Conservation (phyloP, 1,284 basidiomycete genomes). For the Malassezia pachydermatis region DNA sequence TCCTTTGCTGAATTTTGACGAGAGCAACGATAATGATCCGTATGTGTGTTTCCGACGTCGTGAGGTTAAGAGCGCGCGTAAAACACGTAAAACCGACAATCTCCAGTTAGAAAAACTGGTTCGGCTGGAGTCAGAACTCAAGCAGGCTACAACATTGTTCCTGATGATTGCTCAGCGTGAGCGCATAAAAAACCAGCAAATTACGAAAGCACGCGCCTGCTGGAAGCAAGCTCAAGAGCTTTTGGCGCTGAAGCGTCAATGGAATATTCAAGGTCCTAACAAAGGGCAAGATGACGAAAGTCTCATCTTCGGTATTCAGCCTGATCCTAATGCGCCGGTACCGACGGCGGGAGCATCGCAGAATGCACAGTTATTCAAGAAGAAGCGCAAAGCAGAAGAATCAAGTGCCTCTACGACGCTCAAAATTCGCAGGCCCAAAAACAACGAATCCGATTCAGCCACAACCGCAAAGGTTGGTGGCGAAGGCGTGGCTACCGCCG, state of each 20-base stretch:
- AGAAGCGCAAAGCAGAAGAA: slow-evolving; percentile 42
- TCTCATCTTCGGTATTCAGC: slow-evolving; percentile 35
- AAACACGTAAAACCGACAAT: slow-evolving; percentile 60
- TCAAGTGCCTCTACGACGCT: slow-evolving; percentile 19
- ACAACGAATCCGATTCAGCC: slow-evolving; percentile 19
- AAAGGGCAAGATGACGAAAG: slow-evolving; percentile 40
- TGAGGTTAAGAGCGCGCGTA: slow-evolving; percentile 85
- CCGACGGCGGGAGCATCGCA: not conserved
- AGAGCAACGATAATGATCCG: slow-evolving; percentile 85
- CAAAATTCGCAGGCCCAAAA: slow-evolving; percentile 30
- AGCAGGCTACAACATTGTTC: slow-evolving; percentile 30
- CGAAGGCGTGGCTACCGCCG: slow-evolving; percentile 54
- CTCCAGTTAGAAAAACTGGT: slow-evolving; percentile 46
- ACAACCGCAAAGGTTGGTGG: slow-evolving; percentile 18
- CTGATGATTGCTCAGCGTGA: slow-evolving; percentile 41
- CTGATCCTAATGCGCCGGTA: slow-evolving; percentile 19
- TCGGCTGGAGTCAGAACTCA: slow-evolving; percentile 38
- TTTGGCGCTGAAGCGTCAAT: slow-evolving; percentile 37
- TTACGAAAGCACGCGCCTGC: slow-evolving; percentile 27
- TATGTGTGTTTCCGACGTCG: slow-evolving; percentile 96
- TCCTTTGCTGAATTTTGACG: slow-evolving; percentile 57
- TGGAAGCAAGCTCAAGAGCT: slow-evolving; percentile 35
- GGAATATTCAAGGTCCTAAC: slow-evolving; percentile 33
- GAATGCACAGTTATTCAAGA: slow-evolving; percentile 28
- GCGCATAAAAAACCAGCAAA: slow-evolving; percentile 32